Evolutionary conservation across 306 rosid species (phyloP), one percentile per base, ranked within the genome.

Genomic region (Malus orientalis): DNA sequence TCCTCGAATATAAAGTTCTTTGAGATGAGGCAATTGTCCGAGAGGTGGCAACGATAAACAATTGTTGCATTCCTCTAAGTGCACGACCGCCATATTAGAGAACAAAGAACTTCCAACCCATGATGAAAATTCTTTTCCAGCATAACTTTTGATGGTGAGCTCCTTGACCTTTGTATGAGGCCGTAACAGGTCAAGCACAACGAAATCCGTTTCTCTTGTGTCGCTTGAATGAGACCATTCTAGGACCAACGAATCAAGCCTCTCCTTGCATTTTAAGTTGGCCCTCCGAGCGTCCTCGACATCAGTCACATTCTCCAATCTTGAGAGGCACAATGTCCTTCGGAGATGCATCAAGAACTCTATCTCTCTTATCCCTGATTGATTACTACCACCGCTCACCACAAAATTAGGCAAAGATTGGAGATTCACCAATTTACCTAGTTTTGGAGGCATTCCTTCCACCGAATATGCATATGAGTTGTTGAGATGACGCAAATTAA

Each of bases 11-110:
- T 33, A 4, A 5, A 85, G 74, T 8, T 14, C 4, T 20, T 61
- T 76, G 3, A 85, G 80, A 18, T 16, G 15, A 57, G 78, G 78
- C 49, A 85, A 60, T 32, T 38, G 53, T 0, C 78, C 84, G 11
- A 85, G 78, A 1, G 57, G 44, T 18, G 84, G 82, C 40, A 76
- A 19, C 0, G 22, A 7, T 11, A 0, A 2, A 4, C 53, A 79
- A 0, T 23, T 1, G 0, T 29, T n/a, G 14, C 55, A 11, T 5
- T 5, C 3, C 42, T 18, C 29, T 2, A 79, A 61, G 6, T 6
- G 6, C 7, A 67, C 1, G 0, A 7, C 0, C 1, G n/a, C 29
- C 62, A 77, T 29, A 4, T 59, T 14, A 29, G 69, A 53, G 54
- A 77, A 69, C 30, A 9, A 69, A 69, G 38, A 14, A 20, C 3